These are phyloP conservation scores for Brettanomyces sp. DNA, from an alignment of 805 yeast genomes.

Conservation along the genomic window DNA sequence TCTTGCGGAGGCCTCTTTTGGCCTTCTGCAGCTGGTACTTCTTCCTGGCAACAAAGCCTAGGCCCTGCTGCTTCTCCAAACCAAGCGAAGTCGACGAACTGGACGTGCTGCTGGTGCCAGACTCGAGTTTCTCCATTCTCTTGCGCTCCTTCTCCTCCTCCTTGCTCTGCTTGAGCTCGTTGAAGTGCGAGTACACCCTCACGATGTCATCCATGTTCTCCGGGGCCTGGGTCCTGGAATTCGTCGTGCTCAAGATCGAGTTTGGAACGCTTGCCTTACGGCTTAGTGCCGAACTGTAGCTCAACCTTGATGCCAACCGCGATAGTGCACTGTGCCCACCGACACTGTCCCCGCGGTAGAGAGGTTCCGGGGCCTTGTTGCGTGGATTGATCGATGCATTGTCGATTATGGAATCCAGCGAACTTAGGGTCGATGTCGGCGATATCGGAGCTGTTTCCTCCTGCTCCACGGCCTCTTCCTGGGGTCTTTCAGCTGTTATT, in stretches of 20 bases:
- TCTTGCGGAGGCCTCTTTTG: neutral
- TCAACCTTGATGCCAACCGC: neutral
- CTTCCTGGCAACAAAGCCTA: neutral
- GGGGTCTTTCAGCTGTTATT: neutral
- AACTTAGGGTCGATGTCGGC: neutral
- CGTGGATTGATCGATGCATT: neutral
- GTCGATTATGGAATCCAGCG: neutral
- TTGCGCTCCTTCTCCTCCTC: neutral
- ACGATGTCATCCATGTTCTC: conserved; percentile 37
- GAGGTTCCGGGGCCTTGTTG: neutral
- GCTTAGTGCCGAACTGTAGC: conserved; percentile 1
- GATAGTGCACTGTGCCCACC: neutral
- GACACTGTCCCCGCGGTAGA: neutral
- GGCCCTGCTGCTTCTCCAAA: neutral
- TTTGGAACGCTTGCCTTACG: conserved; percentile 8
- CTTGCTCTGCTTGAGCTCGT: conserved; percentile 12
- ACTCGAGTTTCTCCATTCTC: neutral
- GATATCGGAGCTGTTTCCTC: neutral
- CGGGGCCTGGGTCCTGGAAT: conserved; percentile 17
- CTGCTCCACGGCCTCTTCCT: neutral
- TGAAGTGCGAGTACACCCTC: conserved; percentile 41
- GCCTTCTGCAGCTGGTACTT: neutral
- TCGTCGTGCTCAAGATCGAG: conserved; percentile 15
- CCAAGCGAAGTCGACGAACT: neutral
- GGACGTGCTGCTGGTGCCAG: neutral